These are phyloP conservation scores for Paralagenidium karlingii DNA, from an alignment of 352 stramenopile species.

Conservation along the genomic window DNA sequence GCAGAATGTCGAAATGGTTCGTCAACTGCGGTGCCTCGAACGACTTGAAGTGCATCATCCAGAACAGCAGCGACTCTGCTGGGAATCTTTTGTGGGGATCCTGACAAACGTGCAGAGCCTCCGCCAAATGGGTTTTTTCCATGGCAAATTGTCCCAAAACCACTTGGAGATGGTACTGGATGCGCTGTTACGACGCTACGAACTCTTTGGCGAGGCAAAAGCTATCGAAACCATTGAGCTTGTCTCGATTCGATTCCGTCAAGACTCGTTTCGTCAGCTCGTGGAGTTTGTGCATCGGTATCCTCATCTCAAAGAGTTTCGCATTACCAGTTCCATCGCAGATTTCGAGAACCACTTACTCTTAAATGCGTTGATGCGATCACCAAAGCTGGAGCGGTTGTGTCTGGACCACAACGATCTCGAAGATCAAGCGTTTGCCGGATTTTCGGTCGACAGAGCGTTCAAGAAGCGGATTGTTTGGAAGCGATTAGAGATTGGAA, in stretches of 20 bases:
- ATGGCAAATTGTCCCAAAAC: slow-evolving; percentile 38
- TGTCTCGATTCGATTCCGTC: slow-evolving; percentile 53
- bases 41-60: slow-evolving; percentile 65
- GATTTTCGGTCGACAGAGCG: too few relatives aligned
- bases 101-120: slow-evolving; percentile 19
- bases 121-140: slow-evolving; percentile 48
- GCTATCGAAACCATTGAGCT: slow-evolving; percentile 35
- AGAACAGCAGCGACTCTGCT: slow-evolving; percentile 42
- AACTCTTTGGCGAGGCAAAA: background rate
- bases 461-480: too few relatives aligned
- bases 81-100: slow-evolving; percentile 19
- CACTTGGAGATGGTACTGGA: slow-evolving; percentile 25
- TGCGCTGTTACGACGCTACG: slow-evolving; percentile 9
- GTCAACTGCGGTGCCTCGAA: slow-evolving; percentile 19
- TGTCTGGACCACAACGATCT: slow-evolving; percentile 73
- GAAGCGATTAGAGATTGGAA: background rate
- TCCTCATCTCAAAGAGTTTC: slow-evolving; percentile 20
- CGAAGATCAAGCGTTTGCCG: slow-evolving; percentile 42
- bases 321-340: slow-evolving; percentile 43
- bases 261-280: slow-evolving; percentile 22
- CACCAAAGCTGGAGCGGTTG: slow-evolving; percentile 16
- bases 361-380: background rate
- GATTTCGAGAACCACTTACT: slow-evolving; percentile 34
- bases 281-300: slow-evolving; percentile 22
- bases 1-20: slow-evolving; percentile 27